Percentiles rank a stretch among this genome's conserved stretches.
These are phyloP conservation scores for Trametes polyzona DNA, from an alignment of 1,284 basidiomycete genomes.

Conservation along the genomic window DNA sequence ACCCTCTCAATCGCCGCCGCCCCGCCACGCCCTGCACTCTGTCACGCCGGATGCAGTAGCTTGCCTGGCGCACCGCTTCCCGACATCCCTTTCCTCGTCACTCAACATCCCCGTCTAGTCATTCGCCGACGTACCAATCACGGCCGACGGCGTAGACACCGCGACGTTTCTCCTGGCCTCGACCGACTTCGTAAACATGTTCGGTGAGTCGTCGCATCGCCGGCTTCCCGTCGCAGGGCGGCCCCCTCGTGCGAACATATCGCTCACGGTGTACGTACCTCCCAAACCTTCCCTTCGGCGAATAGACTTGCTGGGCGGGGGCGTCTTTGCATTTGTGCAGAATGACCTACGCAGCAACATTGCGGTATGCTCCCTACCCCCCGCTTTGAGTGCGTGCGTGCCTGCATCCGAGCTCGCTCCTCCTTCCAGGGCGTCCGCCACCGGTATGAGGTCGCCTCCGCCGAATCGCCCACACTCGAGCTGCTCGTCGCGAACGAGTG, in stretches of 20 bases:
- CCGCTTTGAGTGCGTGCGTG: too few species aligned
- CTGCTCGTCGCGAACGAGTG: constrained; percentile 70
- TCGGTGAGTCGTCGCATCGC: constrained; percentile 61
- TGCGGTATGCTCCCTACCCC: constrained; percentile 51
- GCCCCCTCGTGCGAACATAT: not conserved
- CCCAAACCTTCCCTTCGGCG: constrained; percentile 1
- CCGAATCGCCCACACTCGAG: constrained; percentile 77
- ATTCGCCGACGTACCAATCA: constrained; percentile 84
- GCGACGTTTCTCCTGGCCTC: constrained; percentile 85
- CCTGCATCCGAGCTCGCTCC: constrained; percentile 6
- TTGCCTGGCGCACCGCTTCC: constrained; percentile 15
- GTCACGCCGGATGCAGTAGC: constrained; percentile 21
- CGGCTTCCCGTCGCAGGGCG: constrained; percentile 1
- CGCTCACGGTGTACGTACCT: not conserved
- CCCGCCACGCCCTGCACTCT: constrained; percentile 5
- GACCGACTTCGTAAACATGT: constrained; percentile 89
- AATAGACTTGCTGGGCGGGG: constrained; percentile 84
- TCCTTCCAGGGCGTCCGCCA: constrained; percentile 75
- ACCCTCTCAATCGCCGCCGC: constrained; percentile 22
- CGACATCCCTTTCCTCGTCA: constrained; percentile 2
- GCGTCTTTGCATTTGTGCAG: constrained; percentile 90
- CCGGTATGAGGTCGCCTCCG: constrained; percentile 61
- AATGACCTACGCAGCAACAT: constrained; percentile 91
- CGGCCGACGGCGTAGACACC: constrained; percentile 82
- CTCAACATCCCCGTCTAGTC: constrained; percentile 54